Evolutionary conservation across 2,329 filamentous ascomycete species (phyloP).

Genomic region (Pyrenophora seminiperda): DNA sequence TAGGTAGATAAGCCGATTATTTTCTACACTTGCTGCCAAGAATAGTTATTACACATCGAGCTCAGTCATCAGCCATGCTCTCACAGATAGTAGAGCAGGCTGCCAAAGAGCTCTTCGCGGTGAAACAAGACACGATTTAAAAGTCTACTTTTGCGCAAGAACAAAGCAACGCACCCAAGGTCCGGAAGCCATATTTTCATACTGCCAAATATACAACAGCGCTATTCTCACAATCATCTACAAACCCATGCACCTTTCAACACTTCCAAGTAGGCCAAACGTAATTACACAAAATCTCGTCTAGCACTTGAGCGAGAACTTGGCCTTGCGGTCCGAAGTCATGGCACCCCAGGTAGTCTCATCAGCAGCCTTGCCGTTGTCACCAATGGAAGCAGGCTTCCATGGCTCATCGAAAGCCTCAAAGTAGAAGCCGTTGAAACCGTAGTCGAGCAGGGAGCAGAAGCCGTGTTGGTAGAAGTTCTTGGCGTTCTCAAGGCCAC

Average conservation of each 20-base stretch:
- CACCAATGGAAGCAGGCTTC: constrained; percentile 68
- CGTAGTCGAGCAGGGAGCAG: constrained; percentile 68
- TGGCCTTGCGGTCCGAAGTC: constrained; percentile 62
- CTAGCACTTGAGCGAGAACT: constrained; percentile 60
- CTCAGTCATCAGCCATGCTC: background rate
- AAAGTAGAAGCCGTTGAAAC: constrained; percentile 73
- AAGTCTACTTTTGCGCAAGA: no score
- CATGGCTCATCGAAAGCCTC: constrained; percentile 75
- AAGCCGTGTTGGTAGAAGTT: constrained; percentile 66
- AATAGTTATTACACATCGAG: background rate
- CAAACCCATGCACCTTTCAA: no score
- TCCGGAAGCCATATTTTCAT: no score
- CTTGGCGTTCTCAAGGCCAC: constrained; percentile 63
- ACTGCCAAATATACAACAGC: no score
- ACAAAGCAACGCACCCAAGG: no score
- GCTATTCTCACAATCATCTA: no score
- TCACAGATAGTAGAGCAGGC: background rate
- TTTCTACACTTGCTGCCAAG: background rate
- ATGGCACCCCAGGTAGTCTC: constrained; percentile 75
- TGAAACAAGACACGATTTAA: no score
- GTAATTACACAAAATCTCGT: background rate
- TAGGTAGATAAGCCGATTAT: background rate
- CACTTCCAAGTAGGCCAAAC: no score
- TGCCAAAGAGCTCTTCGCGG: no score
- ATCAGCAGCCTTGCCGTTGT: constrained; percentile 65